Conservation (phyloP, 768 basidiomycete species). For the Hygrocybe punicea region DNA sequence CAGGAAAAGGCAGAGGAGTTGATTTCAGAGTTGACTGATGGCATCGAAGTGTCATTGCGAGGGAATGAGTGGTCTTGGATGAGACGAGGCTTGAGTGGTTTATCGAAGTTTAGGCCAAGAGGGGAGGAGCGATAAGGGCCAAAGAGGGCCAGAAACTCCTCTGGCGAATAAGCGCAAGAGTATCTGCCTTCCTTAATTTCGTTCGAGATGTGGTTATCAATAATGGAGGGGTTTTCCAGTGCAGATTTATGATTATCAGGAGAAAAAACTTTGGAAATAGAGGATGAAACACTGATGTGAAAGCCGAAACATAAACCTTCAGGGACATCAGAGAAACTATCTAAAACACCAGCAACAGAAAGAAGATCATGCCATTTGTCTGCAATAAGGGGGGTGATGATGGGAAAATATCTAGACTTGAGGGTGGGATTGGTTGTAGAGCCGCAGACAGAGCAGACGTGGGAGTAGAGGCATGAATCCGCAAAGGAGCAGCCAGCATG, state of each 20-base stretch:
- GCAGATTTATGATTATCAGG: slow-evolving; percentile 3
- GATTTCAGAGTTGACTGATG: slow-evolving; percentile 10
- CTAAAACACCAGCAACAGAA: neutral
- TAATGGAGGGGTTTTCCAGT: slow-evolving; percentile 3
- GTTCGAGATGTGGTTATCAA: slow-evolving; percentile 9
- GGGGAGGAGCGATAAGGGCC: slow-evolving; percentile 17
- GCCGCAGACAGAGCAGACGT: slow-evolving; percentile 16
- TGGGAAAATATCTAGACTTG: slow-evolving; percentile 8
- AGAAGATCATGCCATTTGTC: slow-evolving; percentile 13
- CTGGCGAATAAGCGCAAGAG: slow-evolving; percentile 14
- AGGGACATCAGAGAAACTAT: slow-evolving; percentile 16
- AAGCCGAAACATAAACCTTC: slow-evolving; percentile 17
- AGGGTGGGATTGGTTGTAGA: slow-evolving; percentile 2
- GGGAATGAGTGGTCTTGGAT: slow-evolving; percentile 15
- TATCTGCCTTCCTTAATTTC: slow-evolving; percentile 13
- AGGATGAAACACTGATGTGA: slow-evolving; percentile 6
- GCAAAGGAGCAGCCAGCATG: neutral
- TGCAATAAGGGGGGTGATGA: slow-evolving; percentile 18
- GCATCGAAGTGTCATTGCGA: slow-evolving; percentile 11
- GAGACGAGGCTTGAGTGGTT: slow-evolving; percentile 15
- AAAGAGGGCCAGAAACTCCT: slow-evolving; percentile 10
- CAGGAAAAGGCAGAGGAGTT: neutral
- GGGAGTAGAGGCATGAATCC: slow-evolving; percentile 1
- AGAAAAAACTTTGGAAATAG: neutral
- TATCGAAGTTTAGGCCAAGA: slow-evolving; percentile 12